These are phyloP conservation scores for Paspalum vaginatum DNA, from an alignment of 176 grass and related monocot genomes.

Conservation along the genomic window DNA sequence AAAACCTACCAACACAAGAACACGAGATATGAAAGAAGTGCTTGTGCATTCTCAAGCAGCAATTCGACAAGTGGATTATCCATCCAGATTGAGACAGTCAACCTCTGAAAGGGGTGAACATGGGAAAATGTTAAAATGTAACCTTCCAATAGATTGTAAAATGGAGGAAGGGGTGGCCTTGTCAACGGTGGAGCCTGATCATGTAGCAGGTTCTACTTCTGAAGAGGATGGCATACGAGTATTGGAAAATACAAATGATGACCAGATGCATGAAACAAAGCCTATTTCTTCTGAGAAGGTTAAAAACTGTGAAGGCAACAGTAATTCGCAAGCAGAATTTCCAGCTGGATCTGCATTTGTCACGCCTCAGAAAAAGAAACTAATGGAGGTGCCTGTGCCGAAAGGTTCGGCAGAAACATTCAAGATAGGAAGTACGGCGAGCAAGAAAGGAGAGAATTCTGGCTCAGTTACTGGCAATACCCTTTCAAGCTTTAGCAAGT, in stretches of 20 bases:
- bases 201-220: background rate
- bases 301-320: background rate
- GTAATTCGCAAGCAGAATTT: background rate
- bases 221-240: background rate
- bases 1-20: conserved; percentile 14
- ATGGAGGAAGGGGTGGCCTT: background rate
- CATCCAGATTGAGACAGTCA: background rate
- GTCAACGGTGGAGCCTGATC: background rate
- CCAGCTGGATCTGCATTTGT: conserved; percentile 22
- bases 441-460: conserved; percentile 37
- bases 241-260: conserved; percentile 11
- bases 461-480: conserved; percentile 38
- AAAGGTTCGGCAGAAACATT: conserved; percentile 30
- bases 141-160: background rate
- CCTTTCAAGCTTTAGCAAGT: conserved; percentile 10
- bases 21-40: conserved; percentile 4
- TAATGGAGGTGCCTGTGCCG: background rate
- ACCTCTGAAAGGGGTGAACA: conserved; percentile 24
- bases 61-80: background rate
- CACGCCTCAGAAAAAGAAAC: conserved; percentile 44
- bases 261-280: background rate
- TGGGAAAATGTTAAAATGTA: background rate
- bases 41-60: conserved; percentile 23
- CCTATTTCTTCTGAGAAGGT: background rate
- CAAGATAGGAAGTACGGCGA: conserved; percentile 14